Evolutionary conservation across 192 early-diverging fungal species (phyloP).

Genomic region (Coemansia sp.): DNA sequence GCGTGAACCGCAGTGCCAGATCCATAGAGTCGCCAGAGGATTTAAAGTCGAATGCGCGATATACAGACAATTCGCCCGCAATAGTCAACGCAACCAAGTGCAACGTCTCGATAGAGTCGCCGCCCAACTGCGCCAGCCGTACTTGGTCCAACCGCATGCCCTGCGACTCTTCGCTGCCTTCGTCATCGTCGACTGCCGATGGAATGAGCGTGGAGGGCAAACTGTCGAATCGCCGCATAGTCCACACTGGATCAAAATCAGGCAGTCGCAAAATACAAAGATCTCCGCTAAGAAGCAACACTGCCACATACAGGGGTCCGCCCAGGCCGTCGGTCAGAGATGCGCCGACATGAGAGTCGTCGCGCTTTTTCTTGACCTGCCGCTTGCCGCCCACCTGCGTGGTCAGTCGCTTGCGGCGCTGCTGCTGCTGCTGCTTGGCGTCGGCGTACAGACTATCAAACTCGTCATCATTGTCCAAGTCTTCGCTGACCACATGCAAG

Average conservation of each 20-base stretch:
- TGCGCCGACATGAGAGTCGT: not conserved
- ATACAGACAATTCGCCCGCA: constrained; percentile 41
- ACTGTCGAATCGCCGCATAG: constrained; percentile 29
- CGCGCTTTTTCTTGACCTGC: constrained; percentile 10
- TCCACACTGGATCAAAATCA: constrained; percentile 36
- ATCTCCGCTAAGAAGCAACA: constrained; percentile 18
- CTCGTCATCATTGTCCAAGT: constrained; percentile 11
- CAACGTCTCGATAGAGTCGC: constrained; percentile 17
- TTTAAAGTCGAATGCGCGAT: constrained; percentile 41
- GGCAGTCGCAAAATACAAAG: constrained; percentile 34
- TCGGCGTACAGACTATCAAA: constrained; percentile 47
- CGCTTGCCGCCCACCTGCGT: constrained; percentile 8
- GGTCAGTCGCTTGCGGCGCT: constrained; percentile 15
- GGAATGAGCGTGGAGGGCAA: constrained; percentile 24
- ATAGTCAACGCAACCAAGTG: constrained; percentile 33
- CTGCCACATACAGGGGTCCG: constrained; percentile 22
- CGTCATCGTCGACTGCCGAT: not conserved
- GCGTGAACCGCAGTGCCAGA: constrained; percentile 36
- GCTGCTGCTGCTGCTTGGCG: constrained; percentile 3
- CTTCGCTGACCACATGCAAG: constrained; percentile 5
- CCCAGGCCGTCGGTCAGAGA: not conserved
- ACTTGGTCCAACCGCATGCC: constrained; percentile 29
- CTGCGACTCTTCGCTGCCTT: constrained; percentile 4
- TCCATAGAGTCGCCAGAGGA: not conserved
- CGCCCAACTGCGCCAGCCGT: constrained; percentile 39